These are phyloP conservation scores for Pontederia paniculata DNA, from an alignment of 176 grass and related monocot species.

Conservation along the genomic window DNA sequence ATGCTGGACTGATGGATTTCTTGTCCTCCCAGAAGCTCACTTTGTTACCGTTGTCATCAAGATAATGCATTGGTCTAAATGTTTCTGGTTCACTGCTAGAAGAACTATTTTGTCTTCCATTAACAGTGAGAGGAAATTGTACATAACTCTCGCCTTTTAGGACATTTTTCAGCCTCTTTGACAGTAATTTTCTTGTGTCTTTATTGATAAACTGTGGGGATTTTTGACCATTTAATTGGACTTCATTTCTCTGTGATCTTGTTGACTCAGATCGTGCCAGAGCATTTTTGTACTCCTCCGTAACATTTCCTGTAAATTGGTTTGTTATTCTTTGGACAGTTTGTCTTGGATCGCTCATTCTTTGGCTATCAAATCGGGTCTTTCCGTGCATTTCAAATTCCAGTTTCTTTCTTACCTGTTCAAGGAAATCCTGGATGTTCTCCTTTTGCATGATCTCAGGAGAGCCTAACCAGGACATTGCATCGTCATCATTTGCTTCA, in stretches of 20 bases:
- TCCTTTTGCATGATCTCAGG: conserved; percentile 70
- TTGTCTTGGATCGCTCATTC: conserved; percentile 47
- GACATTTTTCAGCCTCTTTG: conserved; percentile 58
- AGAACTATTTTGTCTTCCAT: conserved; percentile 8
- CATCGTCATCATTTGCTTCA: conserved; percentile 48
- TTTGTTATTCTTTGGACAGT: conserved; percentile 58
- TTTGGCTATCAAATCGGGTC: conserved; percentile 12
- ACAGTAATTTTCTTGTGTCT: conserved; percentile 54
- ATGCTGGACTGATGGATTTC: conserved; percentile 26
- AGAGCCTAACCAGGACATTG: conserved; percentile 65
- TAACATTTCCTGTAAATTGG: conserved; percentile 62
- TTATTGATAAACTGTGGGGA: conserved; percentile 37
- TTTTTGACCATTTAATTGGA: conserved; percentile 26
- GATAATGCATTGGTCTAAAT: conserved; percentile 20
- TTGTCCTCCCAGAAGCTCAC: conserved; percentile 34
- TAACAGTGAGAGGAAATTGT: conserved; percentile 20
- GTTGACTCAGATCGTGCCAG: conserved; percentile 49
- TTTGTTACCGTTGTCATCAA: conserved; percentile 22
- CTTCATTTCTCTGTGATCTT: conserved; percentile 41
- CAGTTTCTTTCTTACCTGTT: conserved; percentile 86
- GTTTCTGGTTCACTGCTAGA: conserved; percentile 8
- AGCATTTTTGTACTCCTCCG: conserved; percentile 41
- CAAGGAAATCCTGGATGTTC: conserved; percentile 81
- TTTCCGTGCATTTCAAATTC: conserved; percentile 71
- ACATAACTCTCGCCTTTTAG: conserved; percentile 40